phyloP scores from a whole-genome alignment of 495 filamentous ascomycete genomes.

The Penicillium verhagenii region DNA sequence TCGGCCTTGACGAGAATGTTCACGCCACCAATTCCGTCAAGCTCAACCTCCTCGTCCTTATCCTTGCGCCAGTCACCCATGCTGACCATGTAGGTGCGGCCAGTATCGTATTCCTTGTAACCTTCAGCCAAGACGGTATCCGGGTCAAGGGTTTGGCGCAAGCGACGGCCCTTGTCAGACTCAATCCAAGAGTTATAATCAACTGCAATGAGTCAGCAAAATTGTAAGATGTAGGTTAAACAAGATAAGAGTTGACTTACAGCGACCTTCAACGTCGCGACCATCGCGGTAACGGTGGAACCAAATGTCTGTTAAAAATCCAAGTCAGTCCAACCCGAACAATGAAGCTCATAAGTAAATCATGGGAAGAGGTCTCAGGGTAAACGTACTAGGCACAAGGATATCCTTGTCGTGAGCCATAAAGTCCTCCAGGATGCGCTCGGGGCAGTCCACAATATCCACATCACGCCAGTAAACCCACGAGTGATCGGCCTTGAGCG shows the following conservation, averaged over 20 bases:
- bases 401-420: slow-evolving; percentile 91
- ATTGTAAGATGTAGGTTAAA: neutral
- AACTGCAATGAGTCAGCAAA: slow-evolving; percentile 53
- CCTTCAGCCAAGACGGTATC: slow-evolving; percentile 87
- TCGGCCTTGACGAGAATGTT: slow-evolving; percentile 98
- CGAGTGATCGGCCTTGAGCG: slow-evolving; percentile 87
- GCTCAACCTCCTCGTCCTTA: slow-evolving; percentile 84
- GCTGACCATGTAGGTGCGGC: slow-evolving; percentile 77
- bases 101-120: slow-evolving; percentile 90
- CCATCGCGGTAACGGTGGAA: slow-evolving; percentile 89
- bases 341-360: too few species aligned
- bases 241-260: slow-evolving; percentile 50
- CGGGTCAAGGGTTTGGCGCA: slow-evolving; percentile 69
- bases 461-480: slow-evolving; percentile 99
- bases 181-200: slow-evolving; percentile 99
- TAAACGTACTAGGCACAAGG: slow-evolving; percentile 84
- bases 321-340: slow-evolving; percentile 28
- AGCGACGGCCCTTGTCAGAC: slow-evolving; percentile 74
- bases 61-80: slow-evolving; percentile 91
- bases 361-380: neutral
- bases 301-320: slow-evolving; percentile 78
- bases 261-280: slow-evolving; percentile 89
- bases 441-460: slow-evolving; percentile 89
- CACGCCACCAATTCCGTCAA: slow-evolving; percentile 96
- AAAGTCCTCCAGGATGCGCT: slow-evolving; percentile 88